Evolutionary conservation across 768 basidiomycete species (phyloP).

Genomic region (Lentinula detonsa): DNA sequence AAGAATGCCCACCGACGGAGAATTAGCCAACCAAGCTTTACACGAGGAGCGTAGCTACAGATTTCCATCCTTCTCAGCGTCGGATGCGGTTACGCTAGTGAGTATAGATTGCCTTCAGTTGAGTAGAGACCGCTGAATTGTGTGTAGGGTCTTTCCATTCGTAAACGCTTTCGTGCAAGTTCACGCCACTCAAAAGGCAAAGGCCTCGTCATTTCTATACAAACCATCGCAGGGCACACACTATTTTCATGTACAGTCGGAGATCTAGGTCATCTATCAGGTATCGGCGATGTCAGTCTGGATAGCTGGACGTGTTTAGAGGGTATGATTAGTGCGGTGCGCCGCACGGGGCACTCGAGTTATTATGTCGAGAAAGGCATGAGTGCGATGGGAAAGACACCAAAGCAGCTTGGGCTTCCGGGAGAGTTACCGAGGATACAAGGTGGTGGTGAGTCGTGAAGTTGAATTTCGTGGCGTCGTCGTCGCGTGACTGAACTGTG

Average conservation of each 20-base stretch:
- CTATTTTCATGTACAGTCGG: conserved; percentile 82
- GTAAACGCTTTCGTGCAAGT: conserved; percentile 77
- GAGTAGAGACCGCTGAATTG: neutral
- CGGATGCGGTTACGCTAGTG: conserved; percentile 76
- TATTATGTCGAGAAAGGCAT: conserved; percentile 86
- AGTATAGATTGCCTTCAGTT: conserved; percentile 5
- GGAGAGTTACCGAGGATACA: conserved; percentile 51
- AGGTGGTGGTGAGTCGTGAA: conserved; percentile 63
- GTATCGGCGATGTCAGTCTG: conserved; percentile 69
- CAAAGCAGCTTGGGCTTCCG: conserved; percentile 65
- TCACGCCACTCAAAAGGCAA: conserved; percentile 70
- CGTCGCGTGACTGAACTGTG: neutral
- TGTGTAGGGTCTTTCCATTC: conserved; percentile 57
- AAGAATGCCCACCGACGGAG: conserved; percentile 63
- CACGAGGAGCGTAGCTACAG: conserved; percentile 65
- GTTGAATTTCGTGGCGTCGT: neutral
- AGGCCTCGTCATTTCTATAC: conserved; percentile 76
- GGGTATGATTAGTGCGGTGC: conserved; percentile 75
- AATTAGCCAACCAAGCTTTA: conserved; percentile 66
- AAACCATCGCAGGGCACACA: conserved; percentile 72
- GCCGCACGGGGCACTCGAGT: conserved; percentile 77
- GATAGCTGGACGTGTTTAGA: conserved; percentile 78
- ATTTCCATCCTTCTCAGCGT: conserved; percentile 67
- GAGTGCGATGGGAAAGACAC: conserved; percentile 75
- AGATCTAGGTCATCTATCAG: conserved; percentile 61